phyloP scores from a whole-genome alignment of 208 protist genomes.

The Angomonas desouzai region DNA sequence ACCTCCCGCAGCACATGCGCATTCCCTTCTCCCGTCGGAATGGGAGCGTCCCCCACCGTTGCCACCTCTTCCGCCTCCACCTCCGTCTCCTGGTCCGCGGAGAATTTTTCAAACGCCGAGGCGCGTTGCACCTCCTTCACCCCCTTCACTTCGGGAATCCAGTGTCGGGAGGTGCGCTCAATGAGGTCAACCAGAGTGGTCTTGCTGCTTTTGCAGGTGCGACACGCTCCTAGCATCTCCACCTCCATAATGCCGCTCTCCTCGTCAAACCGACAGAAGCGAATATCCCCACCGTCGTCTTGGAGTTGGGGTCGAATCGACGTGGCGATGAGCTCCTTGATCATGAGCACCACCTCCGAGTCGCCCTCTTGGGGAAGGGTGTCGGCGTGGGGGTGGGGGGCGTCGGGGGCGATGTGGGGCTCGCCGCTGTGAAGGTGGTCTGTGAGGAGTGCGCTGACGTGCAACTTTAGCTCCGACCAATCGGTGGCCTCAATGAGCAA shows the following conservation, averaged over 20 bases:
- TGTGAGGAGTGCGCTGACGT: conserved; percentile 77
- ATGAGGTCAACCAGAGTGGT: conserved; percentile 86
- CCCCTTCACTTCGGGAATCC: conserved; percentile 81
- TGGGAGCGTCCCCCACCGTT: background rate
- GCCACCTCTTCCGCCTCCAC: background rate
- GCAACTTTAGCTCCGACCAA: conserved; percentile 80
- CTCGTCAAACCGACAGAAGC: conserved; percentile 66
- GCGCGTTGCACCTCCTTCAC: conserved; percentile 50
- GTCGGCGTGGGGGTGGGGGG: conserved; percentile 81
- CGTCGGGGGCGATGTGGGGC: conserved; percentile 63
- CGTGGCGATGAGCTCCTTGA: conserved; percentile 88
- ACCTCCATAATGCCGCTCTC: conserved; percentile 63
- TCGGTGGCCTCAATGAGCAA: conserved; percentile 54
- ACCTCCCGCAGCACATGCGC: background rate
- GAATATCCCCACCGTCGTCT: conserved; percentile 89
- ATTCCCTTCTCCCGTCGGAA: background rate
- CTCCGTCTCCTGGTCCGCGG: conserved; percentile 8
- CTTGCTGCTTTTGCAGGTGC: conserved; percentile 81
- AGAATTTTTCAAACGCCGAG: conserved; percentile 24
- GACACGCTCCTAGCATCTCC: conserved; percentile 89
- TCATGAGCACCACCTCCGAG: conserved; percentile 80
- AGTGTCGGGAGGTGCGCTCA: conserved; percentile 88
- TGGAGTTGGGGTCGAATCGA: conserved; percentile 88
- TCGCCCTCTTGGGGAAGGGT: conserved; percentile 78
- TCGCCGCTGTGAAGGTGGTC: conserved; percentile 79